Evolutionary conservation across 768 basidiomycete genomes (phyloP), one percentile per base, ranked within the genome.

Genomic region (Amanita muscaria): DNA sequence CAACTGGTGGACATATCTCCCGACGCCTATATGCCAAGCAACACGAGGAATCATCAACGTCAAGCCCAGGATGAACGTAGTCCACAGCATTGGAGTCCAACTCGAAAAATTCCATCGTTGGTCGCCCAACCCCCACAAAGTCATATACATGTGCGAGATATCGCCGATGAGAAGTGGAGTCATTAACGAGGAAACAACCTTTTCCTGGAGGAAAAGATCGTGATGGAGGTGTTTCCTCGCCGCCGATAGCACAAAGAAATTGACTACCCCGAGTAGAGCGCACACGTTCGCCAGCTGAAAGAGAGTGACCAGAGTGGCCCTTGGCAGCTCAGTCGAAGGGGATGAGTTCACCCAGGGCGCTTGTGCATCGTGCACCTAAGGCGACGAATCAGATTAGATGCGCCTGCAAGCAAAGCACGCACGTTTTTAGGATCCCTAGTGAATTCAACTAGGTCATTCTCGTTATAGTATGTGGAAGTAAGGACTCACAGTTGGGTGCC

Each of bases 281-380:
- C 83, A 85, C 40, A 83, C 83, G 52, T 88, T 81, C 1, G 80
- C 83, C 42, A 88, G 79, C 56, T 88, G 86, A 36, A 83, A 62
- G 49, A 84, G 64, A 1, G 83, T 84, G 39, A 88, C 80, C 18
- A 76, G 59, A 10, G 84, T 79, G 1, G 85, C 84, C 25, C 56
- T 69, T 1, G 80, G 76, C 14, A 85, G 66, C 24, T 55, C 64
- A 25, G 62, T 54, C 12, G 76, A 73, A 27, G 82, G 77, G 5
- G 64, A 56, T 32, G 51, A 63, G 46, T 64, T 61, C 18, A 59
- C 70, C 85, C 85, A 87, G 19, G 85, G 83, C 2, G 85, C 85
- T 61, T 88, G 85, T 35, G 70, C 61, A 55, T 86, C 82, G 51
- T 87, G 79, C 3, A 77, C 73, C 85, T 88, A 55, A 30, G 42